A percentile compares a stretch with the other conserved stretches of the same genome.
phyloP scores from a whole-genome alignment of 2,329 filamentous ascomycete genomes.

The Sphaerulina populicola region DNA sequence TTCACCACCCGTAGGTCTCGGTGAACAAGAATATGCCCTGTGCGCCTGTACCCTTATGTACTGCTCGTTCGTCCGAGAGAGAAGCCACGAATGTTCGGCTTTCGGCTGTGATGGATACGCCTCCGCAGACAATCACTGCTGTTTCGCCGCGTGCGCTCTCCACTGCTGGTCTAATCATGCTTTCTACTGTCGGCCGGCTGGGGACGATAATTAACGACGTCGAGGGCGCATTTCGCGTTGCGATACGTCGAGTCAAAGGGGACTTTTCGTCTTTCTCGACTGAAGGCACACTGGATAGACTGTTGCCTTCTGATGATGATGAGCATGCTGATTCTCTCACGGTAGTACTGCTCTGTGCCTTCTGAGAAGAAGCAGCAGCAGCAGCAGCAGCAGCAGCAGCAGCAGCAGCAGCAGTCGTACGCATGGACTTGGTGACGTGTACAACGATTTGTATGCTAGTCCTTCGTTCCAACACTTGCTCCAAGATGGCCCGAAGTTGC shows the following conservation, averaged over 20 bases:
- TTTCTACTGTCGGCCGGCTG: conserved; percentile 45
- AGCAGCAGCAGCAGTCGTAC: neutral
- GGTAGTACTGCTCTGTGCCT: neutral
- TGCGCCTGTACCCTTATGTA: conserved; percentile 59
- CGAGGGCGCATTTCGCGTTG: neutral
- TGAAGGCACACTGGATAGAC: conserved; percentile 33
- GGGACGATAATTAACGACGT: conserved; percentile 27
- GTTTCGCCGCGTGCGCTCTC: conserved; percentile 55
- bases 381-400: neutral
- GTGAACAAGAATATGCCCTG: conserved; percentile 56
- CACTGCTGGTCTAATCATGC: conserved; percentile 48
- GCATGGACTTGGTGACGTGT: conserved; percentile 41
- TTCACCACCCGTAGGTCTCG: conserved; percentile 47
- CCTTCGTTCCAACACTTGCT: conserved; percentile 17
- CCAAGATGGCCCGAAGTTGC: conserved; percentile 11
- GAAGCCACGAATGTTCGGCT: conserved; percentile 48
- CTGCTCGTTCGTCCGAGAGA: conserved; percentile 56
- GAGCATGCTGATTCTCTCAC: neutral
- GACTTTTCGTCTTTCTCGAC: conserved; percentile 17
- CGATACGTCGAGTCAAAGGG: neutral
- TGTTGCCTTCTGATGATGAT: conserved; percentile 16
- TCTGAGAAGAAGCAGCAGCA: neutral
- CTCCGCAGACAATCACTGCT: conserved; percentile 56
- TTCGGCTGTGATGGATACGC: conserved; percentile 47
- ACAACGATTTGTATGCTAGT: conserved; percentile 46